Percentiles rank a stretch among this genome's conserved stretches.
Evolutionary conservation across 768 basidiomycete species (phyloP).

Genomic region (Tulasnella calospora): DNA sequence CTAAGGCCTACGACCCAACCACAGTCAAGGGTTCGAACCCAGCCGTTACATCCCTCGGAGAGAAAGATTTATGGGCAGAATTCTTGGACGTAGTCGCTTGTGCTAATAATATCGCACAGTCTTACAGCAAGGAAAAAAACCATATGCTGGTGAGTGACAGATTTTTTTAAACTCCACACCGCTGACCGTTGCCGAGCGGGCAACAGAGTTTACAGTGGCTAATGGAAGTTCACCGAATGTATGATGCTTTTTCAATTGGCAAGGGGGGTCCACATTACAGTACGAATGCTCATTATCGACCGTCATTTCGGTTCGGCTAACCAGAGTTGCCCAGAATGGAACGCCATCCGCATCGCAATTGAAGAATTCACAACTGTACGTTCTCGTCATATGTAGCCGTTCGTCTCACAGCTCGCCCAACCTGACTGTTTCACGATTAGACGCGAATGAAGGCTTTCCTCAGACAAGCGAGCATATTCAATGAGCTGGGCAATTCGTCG

Average conservation of each 20-base stretch:
- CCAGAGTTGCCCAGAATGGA: background rate
- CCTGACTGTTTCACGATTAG: background rate
- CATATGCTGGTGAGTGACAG: background rate
- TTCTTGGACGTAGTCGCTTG: background rate
- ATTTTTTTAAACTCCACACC: too few relatives aligned
- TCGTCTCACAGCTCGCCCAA: background rate
- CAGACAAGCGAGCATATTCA: constrained; percentile 33
- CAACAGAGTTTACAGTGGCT: background rate
- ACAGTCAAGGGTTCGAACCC: background rate
- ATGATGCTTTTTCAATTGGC: background rate
- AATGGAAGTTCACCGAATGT: constrained; percentile 3
- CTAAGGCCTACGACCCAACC: background rate
- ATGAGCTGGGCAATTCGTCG: constrained; percentile 38
- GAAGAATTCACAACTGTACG: constrained; percentile 3
- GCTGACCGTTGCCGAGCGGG: background rate
- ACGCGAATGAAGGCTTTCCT: constrained; percentile 33
- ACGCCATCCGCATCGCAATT: background rate
- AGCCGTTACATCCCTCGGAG: background rate
- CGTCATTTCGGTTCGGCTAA: background rate
- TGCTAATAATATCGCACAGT: constrained; percentile 14
- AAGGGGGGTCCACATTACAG: background rate
- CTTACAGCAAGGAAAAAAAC: background rate
- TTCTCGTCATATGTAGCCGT: background rate
- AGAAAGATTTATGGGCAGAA: background rate
- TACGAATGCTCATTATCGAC: background rate